Evolutionary conservation across 768 basidiomycete genomes (phyloP).

Genomic region (Hydnomerulius pinastri): DNA sequence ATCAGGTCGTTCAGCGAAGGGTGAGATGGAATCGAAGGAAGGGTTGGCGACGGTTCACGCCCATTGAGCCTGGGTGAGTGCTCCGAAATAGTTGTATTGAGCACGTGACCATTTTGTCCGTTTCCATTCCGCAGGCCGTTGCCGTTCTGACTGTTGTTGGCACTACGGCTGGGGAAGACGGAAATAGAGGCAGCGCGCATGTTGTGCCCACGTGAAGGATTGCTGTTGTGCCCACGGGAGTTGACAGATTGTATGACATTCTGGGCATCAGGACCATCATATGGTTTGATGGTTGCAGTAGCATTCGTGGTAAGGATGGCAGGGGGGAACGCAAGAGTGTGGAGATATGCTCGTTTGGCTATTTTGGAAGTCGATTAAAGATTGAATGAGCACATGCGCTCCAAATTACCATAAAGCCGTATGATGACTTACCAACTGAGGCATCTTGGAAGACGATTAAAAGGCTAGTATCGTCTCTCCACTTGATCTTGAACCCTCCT

Average conservation of each 20-base stretch:
- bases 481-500: constrained; percentile 99
- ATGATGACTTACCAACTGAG: constrained; percentile 68
- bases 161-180: constrained; percentile 56
- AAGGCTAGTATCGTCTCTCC: constrained; percentile 96
- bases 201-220: constrained; percentile 70
- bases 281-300: constrained; percentile 76
- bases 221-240: constrained; percentile 61
- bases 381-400: neutral
- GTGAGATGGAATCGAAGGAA: constrained; percentile 78
- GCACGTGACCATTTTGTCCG: constrained; percentile 40
- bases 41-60: constrained; percentile 80
- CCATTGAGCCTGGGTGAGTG: constrained; percentile 42
- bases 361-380: constrained; percentile 1
- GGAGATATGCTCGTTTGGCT: constrained; percentile 62
- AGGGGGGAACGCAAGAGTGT: constrained; percentile 82
- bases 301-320: constrained; percentile 57
- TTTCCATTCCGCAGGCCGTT: constrained; percentile 29
- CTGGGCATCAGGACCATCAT: constrained; percentile 94
- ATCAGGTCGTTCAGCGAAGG: constrained; percentile 86
- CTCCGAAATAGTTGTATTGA: constrained; percentile 51
- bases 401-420: neutral
- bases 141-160: constrained; percentile 39
- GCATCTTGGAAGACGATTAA: constrained; percentile 94
- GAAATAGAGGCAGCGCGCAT: constrained; percentile 69
- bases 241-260: constrained; percentile 82